phyloP scores from a whole-genome alignment of 164 flowering plant genomes.

The Euptelea pleiosperma region DNA sequence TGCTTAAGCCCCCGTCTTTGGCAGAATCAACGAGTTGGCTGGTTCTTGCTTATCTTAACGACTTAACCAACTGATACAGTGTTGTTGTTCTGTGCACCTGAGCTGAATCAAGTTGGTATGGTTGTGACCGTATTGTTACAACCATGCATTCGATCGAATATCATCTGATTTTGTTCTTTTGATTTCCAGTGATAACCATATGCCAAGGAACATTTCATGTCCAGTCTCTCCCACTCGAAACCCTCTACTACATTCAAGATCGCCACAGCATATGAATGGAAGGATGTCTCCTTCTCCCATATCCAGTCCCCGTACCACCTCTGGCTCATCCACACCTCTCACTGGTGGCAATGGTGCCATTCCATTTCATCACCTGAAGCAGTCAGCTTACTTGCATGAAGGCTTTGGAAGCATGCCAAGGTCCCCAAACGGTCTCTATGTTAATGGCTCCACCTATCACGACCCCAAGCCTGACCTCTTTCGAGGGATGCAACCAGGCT shows the following conservation, averaged over 20 bases:
- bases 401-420: constrained; percentile 49
- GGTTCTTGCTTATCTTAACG: too few relatives aligned
- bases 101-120: too few relatives aligned
- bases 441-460: constrained; percentile 41
- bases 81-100: too few relatives aligned
- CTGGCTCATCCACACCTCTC: constrained; percentile 85
- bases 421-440: constrained; percentile 34
- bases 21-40: too few relatives aligned
- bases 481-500: constrained; percentile 51
- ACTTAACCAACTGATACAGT: too few relatives aligned
- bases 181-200: constrained; percentile 51
- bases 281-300: constrained; percentile 82
- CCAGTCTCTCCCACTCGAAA: constrained; percentile 93
- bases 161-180: constrained; percentile 17
- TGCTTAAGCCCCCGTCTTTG: too few relatives aligned
- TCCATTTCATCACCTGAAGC: constrained; percentile 62
- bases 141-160: background rate
- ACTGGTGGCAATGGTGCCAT: constrained; percentile 71
- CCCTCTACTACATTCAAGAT: constrained; percentile 63
- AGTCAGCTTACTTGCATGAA: constrained; percentile 52
- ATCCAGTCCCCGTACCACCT: constrained; percentile 71
- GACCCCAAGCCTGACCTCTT: constrained; percentile 55
- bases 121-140: too few relatives aligned
- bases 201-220: constrained; percentile 68
- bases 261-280: constrained; percentile 70